Percentiles rank a stretch among this genome's conserved stretches.
These are phyloP conservation scores for Syzygium grande DNA, from an alignment of 345 rosid genomes.

Conservation along the genomic window DNA sequence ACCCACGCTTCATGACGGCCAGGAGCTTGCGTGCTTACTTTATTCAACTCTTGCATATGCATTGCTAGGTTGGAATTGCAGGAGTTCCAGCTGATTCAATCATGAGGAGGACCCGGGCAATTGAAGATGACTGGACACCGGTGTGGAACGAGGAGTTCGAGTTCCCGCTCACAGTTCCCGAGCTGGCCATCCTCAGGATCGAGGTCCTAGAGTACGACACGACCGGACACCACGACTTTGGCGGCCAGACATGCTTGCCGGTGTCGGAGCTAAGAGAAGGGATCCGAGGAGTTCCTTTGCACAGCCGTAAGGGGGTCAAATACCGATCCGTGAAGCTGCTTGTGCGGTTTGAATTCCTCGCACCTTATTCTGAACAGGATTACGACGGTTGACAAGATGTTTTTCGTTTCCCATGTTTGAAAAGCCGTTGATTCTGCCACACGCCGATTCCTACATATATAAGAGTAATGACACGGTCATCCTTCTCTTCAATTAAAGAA, in stretches of 20 bases:
- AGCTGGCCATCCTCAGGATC: constrained; percentile 46
- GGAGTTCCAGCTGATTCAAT: constrained; percentile 33
- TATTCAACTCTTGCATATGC: not conserved
- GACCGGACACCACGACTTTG: constrained; percentile 33
- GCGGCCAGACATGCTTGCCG: constrained; percentile 39
- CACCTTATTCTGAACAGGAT: not conserved
- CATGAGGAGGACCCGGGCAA: constrained; percentile 2
- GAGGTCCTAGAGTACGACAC: constrained; percentile 36
- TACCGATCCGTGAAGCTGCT: constrained; percentile 23
- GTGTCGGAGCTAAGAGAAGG: constrained; percentile 30
- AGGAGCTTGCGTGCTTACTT: not conserved
- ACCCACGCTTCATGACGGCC: not conserved
- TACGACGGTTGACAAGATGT: too few relatives aligned
- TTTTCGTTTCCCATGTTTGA: too few relatives aligned
- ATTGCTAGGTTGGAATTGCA: constrained; percentile 39
- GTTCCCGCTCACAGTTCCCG: constrained; percentile 35
- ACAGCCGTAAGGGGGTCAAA: constrained; percentile 11
- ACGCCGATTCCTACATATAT: too few relatives aligned
- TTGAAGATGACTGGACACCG: constrained; percentile 38
- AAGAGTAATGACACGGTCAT: too few relatives aligned
- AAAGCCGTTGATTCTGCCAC: too few relatives aligned
- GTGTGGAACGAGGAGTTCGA: constrained; percentile 38
- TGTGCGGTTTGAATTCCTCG: constrained; percentile 18
- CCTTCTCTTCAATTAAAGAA: too few relatives aligned
- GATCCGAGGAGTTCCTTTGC: constrained; percentile 28